These are phyloP conservation scores for Hanseniaspora guilliermondii DNA, from an alignment of 805 yeast species.

Conservation along the genomic window DNA sequence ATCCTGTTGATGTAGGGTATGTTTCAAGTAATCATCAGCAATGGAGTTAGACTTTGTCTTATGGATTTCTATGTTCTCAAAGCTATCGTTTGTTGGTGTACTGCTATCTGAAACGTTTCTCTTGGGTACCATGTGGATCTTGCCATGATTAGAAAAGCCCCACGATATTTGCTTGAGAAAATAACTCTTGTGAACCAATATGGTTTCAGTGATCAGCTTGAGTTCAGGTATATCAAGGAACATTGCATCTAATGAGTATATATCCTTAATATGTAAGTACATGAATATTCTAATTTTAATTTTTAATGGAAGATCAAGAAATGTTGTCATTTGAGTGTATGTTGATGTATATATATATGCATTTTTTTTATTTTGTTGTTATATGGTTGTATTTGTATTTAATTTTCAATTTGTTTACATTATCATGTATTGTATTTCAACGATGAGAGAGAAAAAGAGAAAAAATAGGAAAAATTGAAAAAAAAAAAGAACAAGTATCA, in stretches of 20 bases:
- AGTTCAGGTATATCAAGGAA: background rate
- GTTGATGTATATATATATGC: no score
- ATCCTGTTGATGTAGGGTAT: background rate
- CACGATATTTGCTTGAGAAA: background rate
- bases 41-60: background rate
- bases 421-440: no score
- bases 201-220: background rate
- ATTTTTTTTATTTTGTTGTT: no score
- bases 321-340: background rate
- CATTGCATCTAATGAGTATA: background rate
- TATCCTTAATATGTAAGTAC: background rate
- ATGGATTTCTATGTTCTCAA: background rate
- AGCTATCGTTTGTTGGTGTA: background rate
- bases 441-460: no score
- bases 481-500: no score
- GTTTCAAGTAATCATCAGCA: background rate
- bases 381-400: no score
- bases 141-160: background rate
- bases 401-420: no score
- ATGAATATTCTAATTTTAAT: background rate
- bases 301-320: background rate
- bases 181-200: background rate
- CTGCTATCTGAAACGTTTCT: background rate
- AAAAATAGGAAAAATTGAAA: no score
- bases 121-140: background rate